Base-by-base conservation (phyloP, 129 eudicot genomes). In the Scalesia atractyloides region DNA sequence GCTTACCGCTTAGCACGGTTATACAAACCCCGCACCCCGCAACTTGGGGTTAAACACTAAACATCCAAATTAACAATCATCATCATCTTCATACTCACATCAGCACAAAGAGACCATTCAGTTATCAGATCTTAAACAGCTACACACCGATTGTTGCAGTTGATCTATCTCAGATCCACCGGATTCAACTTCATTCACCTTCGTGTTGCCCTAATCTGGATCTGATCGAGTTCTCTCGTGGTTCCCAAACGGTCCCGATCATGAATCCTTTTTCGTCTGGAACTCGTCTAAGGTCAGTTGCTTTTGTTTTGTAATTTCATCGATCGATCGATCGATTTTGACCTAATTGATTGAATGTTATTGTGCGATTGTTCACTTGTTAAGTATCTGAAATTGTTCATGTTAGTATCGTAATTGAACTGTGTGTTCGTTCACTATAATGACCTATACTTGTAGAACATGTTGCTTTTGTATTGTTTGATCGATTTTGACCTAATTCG, bases 181-280 rank as follows among this genome's bases (percentile, higher is more conserved):
- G 58, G 19, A 49, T 66, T 79, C 44, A 76, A 63, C 56, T 66
- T 57, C 14, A 36, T 0, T 43, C 50, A 46, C 7, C 36, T 59
- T 68, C 70, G 9, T 60, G 34, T 3, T 30, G 34, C 34, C 34
- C 34, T 30, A 30, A 30, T 33, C 84, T 83, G 83, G 89, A 83
- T 85, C 90, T 76, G 82, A 70, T 83, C 73, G 84, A 85, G 64
- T 82, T 84, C 20, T 69, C 80, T 9, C 82, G 86, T 26, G 71
- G 73, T 34, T 59, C 79, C 60, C 76, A 60, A 36, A 30, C 91
- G 74, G 77, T 69, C 81, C 57, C 84, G 69, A 84, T 88, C 92
- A 91, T 91, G 97, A 91, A 91, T 84, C 96, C 97, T 48, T 91
- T 91, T 80, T 91, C 96, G 24, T 88, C 97, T 11, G 90, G 83